phyloP scores from a whole-genome alignment of 164 flowering plant species.

The Liriodendron chinense region DNA sequence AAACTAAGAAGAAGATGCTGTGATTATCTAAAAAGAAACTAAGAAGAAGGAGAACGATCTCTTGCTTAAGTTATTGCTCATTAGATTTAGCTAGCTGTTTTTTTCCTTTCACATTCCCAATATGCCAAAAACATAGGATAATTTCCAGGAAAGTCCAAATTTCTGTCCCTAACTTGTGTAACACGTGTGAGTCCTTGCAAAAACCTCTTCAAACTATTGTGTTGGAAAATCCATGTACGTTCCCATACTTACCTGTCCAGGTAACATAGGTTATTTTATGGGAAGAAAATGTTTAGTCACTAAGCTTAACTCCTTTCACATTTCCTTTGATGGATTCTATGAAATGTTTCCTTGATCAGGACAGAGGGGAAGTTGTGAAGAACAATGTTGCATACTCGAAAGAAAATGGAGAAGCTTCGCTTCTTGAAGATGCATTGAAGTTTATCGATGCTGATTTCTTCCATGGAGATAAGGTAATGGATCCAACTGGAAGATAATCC shows the following conservation, averaged over 20 bases:
- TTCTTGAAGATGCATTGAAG: slow-evolving; percentile 36
- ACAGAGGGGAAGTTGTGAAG: slow-evolving; percentile 26
- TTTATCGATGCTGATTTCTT: slow-evolving; percentile 64
- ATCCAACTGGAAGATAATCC: neutral
- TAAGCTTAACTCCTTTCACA: neutral
- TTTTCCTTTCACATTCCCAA: neutral
- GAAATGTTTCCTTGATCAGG: slow-evolving; percentile 36
- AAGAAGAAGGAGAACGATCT: neutral
- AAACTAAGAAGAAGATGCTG: neutral
- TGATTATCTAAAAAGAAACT: no score
- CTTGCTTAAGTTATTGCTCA: neutral
- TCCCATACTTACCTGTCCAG: slow-evolving; percentile 22
- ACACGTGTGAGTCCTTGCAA: slow-evolving; percentile 32
- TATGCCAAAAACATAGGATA: neutral
- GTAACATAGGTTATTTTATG: slow-evolving; percentile 11
- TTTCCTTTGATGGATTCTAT: neutral
- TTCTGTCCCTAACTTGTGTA: slow-evolving; percentile 9
- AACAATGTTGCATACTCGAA: slow-evolving; percentile 16
- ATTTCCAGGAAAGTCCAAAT: neutral
- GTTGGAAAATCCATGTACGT: slow-evolving; percentile 26
- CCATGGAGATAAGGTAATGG: slow-evolving; percentile 49
- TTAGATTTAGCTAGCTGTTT: neutral
- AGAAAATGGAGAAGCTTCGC: slow-evolving; percentile 18
- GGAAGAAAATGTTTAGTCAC: neutral
- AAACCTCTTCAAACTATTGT: slow-evolving; percentile 26